phyloP scores from a whole-genome alignment of 345 rosid species.

The Excoecaria cochinchinensis region DNA sequence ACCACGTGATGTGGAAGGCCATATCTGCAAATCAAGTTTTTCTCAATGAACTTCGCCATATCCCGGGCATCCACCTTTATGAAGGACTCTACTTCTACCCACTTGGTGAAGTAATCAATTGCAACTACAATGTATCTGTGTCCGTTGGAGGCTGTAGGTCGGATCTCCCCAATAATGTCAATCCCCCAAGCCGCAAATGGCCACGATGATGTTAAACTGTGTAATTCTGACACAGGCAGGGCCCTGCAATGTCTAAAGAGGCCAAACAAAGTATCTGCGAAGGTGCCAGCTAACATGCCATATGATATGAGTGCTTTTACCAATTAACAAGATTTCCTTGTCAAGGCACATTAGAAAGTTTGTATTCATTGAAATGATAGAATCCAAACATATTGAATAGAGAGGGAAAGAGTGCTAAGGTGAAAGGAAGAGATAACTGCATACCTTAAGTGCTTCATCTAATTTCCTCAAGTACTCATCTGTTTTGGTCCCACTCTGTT shows the following conservation, averaged over 20 bases:
- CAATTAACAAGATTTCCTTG: neutral
- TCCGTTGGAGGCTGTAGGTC: too few relatives aligned
- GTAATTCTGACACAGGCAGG: too few relatives aligned
- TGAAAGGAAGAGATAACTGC: constrained; percentile 10
- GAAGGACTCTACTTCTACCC: too few relatives aligned
- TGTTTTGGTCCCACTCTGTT: constrained; percentile 79
- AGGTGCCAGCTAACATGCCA: neutral
- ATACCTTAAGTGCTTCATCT: constrained; percentile 88
- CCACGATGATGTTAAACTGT: too few relatives aligned
- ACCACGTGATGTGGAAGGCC: too few relatives aligned
- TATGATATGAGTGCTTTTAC: neutral
- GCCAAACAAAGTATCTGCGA: neutral
- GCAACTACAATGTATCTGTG: too few relatives aligned
- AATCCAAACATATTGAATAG: constrained; percentile 1
- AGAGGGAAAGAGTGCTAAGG: constrained; percentile 8
- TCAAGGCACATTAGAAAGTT: neutral
- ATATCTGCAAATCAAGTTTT: too few relatives aligned
- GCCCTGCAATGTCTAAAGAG: neutral
- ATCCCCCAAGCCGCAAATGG: too few relatives aligned
- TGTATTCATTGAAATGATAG: neutral
- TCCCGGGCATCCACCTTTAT: too few relatives aligned
- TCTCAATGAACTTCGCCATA: too few relatives aligned
- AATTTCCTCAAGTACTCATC: constrained; percentile 65
- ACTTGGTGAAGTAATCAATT: too few relatives aligned
- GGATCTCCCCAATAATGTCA: too few relatives aligned